Base-by-base conservation (phyloP, 352 stramenopile genomes). In the Globisporangium canariense region DNA sequence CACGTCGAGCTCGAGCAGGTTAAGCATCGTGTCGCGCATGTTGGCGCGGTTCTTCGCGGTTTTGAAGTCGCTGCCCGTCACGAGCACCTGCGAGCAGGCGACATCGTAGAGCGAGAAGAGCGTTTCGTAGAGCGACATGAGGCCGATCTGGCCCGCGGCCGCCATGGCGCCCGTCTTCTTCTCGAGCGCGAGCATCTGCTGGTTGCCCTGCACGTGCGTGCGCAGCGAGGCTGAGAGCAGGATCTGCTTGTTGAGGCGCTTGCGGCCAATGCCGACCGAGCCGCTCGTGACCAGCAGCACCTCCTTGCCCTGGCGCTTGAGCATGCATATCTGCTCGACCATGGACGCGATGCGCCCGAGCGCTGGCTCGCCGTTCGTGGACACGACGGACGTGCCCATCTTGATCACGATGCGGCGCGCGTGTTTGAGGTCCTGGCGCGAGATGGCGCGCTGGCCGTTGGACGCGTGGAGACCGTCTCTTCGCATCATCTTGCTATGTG, bases 111-210 rank as follows among this genome's bases (percentile, higher is more conserved):
- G 88, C 62, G 81, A 89, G 72, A 99, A 99, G 30, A 99, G 87
- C 65, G 89, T 97, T 66, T 97, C 92, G 74, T 99, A 99, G 36
- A 99, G 81, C 68, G 96, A 98, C 96, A 99, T 99, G 74, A 99
- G 90, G 45, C 97, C 96, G 60, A 99, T 97, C 74, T 99, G 97
- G 22, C 97, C 97, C 25, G 96, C 97, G 0, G 97, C 96, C 0
- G 86, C 86, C 83, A 91, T 95, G 9, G 83, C 79, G 55, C 84
- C 81, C 57, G 95, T 89, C 67, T 93, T 93, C 71, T 92, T 89
- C 58, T 97, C 83, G 18, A 98, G 86, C 45, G 78, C 77, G 53
- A 97, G 81, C 82, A 96, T 97, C 65, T 89, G 83, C 68, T 97
- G 90, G 72, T 94, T 90, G 61, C 86, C 88, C 57, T 94, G 86